Base-by-base conservation (phyloP, 805 yeast genomes). In the Starmerella asiatica region DNA sequence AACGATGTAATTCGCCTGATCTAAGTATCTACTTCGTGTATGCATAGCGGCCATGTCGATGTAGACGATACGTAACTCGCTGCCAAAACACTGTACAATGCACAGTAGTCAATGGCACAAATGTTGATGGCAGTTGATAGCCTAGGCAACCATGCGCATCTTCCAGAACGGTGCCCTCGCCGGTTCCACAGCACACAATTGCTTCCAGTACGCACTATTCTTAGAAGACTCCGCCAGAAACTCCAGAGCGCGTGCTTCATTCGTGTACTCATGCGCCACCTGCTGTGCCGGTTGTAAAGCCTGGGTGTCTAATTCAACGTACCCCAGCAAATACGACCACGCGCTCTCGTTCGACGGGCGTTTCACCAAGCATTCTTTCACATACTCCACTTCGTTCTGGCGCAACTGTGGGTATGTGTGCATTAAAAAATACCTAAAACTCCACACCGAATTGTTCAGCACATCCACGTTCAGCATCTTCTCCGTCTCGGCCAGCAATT, bases 401-500 rank as follows among this genome's bases (percentile, higher is more conserved):
- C 49, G 42, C 36, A 28, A 47, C 35, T 9, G 36, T 8, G 47
- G 46, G 42, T 27, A 50, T 8, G 33, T 44, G 16, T 43, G 40
- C 33, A 54, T 45, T 9, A 79, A 58, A 48, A 77, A 82, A 61
- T 65, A 80, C 39, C 96, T 68, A 59, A 82, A 93, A 43, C 76
- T 71, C 98, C 98, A 91, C 1, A 93, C 94, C 37, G 93, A 79
- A 58, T 91, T 91, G 61, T 91, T 91, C 50, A 84, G 65, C 7
- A 82, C 71, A 57, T 91, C 98, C 7, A 61, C 53, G 2, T 58
- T 57, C 3, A 88, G 57, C 50, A 71, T 60, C 18, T 46, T 41
- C 4, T 68, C 64, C 0, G 73, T 68, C 53, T 71, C 79, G 5
- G 52, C 54, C 14, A 75, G 46, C 54, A 84, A 93, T 28, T 59